phyloP scores from a whole-genome alignment of 352 stramenopile genomes.

The Pythium volutum region DNA sequence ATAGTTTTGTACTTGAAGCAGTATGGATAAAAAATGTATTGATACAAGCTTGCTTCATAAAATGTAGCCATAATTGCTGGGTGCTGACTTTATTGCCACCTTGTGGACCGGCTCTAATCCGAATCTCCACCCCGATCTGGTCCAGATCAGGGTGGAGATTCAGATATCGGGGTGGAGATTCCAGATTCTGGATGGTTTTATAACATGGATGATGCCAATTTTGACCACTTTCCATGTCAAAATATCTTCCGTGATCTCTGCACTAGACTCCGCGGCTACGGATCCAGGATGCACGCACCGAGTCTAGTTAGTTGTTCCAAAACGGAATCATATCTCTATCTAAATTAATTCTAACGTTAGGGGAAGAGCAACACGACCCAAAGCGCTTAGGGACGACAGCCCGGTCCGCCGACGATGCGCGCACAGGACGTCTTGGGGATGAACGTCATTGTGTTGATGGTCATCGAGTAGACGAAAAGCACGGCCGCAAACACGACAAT shows the following conservation, averaged over 20 bases:
- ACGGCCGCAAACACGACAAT: constrained; percentile 57
- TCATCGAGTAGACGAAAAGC: constrained; percentile 60
- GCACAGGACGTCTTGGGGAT: constrained; percentile 6
- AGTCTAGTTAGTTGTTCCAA: too few relatives aligned
- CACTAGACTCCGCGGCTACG: too few relatives aligned
- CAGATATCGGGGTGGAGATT: not conserved
- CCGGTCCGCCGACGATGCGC: constrained; percentile 16
- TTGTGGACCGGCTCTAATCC: too few relatives aligned
- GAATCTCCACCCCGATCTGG: too few relatives aligned
- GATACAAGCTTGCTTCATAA: not conserved
- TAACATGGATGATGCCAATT: not conserved
- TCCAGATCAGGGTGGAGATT: too few relatives aligned
- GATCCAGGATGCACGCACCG: too few relatives aligned
- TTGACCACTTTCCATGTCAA: not conserved
- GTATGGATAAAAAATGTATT: not conserved
- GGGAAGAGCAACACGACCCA: not conserved
- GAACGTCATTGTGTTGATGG: constrained; percentile 36
- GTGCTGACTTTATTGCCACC: not conserved
- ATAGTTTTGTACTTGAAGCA: not conserved
- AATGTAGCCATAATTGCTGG: not conserved
- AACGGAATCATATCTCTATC: too few relatives aligned
- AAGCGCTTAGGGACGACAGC: not conserved
- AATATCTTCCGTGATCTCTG: too few relatives aligned
- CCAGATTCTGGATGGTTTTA: too few relatives aligned
- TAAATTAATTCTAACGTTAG: too few relatives aligned